Evolutionary conservation across 140 eudicot species (phyloP).

Genomic region (Stevia rebaudiana): DNA sequence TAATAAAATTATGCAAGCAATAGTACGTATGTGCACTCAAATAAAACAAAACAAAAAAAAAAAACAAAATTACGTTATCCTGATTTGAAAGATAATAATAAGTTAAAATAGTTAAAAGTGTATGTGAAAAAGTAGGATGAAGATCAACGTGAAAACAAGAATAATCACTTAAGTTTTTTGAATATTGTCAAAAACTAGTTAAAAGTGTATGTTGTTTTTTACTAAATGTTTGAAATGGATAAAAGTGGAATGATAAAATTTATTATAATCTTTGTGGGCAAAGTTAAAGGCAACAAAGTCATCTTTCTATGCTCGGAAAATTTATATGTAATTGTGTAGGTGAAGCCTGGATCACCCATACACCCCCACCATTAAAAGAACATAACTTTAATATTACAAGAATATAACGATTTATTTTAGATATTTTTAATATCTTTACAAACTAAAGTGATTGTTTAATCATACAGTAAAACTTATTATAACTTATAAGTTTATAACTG

Average conservation of each 20-base stretch:
- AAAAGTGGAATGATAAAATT: conserved; percentile 8
- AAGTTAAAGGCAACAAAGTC: conserved; percentile 16
- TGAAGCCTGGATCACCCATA: conserved; percentile 23
- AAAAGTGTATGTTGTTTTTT: neutral
- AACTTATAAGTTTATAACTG: too few relatives aligned
- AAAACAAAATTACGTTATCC: too few relatives aligned
- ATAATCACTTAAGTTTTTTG: neutral
- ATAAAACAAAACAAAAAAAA: too few relatives aligned
- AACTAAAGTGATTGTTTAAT: too few relatives aligned
- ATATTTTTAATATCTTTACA: neutral
- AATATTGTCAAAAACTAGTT: neutral
- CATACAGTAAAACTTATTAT: too few relatives aligned
- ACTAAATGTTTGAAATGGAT: conserved; percentile 8
- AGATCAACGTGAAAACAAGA: neutral
- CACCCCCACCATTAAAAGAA: conserved; percentile 19
- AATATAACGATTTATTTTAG: neutral
- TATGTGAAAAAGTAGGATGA: too few relatives aligned
- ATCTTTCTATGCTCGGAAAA: conserved; percentile 19
- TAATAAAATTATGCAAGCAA: too few relatives aligned
- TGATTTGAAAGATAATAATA: too few relatives aligned
- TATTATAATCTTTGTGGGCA: conserved; percentile 10
- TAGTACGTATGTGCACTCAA: too few relatives aligned
- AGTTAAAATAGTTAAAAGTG: too few relatives aligned
- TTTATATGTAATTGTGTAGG: conserved; percentile 23
- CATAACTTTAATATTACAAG: conserved; percentile 1